Base-by-base conservation (phyloP, 768 basidiomycete species). In the Amanita rubescens region DNA sequence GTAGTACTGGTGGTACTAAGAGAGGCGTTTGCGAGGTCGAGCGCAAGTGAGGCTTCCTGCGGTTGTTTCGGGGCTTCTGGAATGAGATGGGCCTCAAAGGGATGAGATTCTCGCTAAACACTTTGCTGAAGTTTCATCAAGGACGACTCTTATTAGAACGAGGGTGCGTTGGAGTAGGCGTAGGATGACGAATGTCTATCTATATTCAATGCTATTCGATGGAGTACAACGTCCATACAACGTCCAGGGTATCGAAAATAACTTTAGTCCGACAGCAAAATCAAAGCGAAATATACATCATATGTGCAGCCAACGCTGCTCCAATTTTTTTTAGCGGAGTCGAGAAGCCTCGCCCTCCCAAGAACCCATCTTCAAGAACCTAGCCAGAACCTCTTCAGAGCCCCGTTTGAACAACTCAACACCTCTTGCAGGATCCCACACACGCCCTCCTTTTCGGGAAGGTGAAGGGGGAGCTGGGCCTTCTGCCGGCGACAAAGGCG, bases 381-480 rank as follows among this genome's bases (percentile, higher is more conserved):
- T 75, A 9, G 87, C 81, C 25, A 94, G 74, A 22, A 93, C 90
- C 60, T 94, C 87, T 65, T 94, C 91, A 2, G 90, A 92, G 12
- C 86, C 86, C 49, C 80, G 81, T 67, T 92, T 94, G 70, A 94
- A 92, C 37, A 87, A 61, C 55, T 94, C 92, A 2, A 94, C 83
- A 41, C 85, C 86, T 19, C 91, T 82, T 9, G 84, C 82, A 15
- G 92, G 92, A 64, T 94, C 91, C 83, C 87, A 95, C 4, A 87
- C 84, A 19, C 90, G 78, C 2, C 76, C 78, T 19, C 76, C 74
- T 60, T 77, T 80, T 46, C 71, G 67, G 34, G 64, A 48, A 2
- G 74, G 66, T 9, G 69, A 62, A 15, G 67, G 55, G 34, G 65
- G 51, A 7, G 71, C 62, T 20, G 67, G 66, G 7, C 66, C 68